A percentile compares a stretch with the other conserved stretches of the same genome.
Conservation (phyloP, 2,329 filamentous ascomycete species). For the Sporothrix sp. region DNA sequence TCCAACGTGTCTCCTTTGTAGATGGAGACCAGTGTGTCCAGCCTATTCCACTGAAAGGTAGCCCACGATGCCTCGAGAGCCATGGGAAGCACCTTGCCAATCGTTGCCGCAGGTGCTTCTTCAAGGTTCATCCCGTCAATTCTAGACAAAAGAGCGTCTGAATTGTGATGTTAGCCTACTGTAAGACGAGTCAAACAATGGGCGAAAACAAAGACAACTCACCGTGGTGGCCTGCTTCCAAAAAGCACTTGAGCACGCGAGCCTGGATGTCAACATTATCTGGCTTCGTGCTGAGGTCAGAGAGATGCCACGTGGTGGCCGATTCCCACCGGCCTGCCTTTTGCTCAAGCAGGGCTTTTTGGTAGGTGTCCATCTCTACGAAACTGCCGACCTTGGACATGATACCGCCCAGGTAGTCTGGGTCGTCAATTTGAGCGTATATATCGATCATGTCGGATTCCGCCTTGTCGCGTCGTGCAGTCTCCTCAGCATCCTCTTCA, state of each 20-base stretch:
- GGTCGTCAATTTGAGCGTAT: conserved; percentile 95
- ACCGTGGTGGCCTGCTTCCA: conserved; percentile 94
- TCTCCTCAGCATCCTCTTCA: conserved; percentile 37
- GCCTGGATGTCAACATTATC: conserved; percentile 68
- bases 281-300: conserved; percentile 72
- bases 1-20: conserved; percentile 40
- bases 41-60: conserved; percentile 67
- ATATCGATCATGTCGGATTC: conserved; percentile 80
- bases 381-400: conserved; percentile 70
- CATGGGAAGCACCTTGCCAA: conserved; percentile 64
- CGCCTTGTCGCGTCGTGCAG: conserved; percentile 41
- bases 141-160: conserved; percentile 78
- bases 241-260: conserved; percentile 77
- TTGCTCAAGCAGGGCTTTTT: conserved; percentile 84
- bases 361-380: conserved; percentile 64
- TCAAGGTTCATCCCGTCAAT: conserved; percentile 59
- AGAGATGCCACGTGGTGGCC: conserved; percentile 95
- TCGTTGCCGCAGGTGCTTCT: conserved; percentile 34
- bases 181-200: not conserved
- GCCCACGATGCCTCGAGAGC: conserved; percentile 90
- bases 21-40: conserved; percentile 55
- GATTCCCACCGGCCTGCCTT: conserved; percentile 91
- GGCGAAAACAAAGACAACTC: conserved; percentile 26
- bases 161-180: not conserved
- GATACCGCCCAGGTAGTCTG: conserved; percentile 90